Evolutionary conservation across 805 yeast genomes (phyloP).

Genomic region (Candida ipomoeae): DNA sequence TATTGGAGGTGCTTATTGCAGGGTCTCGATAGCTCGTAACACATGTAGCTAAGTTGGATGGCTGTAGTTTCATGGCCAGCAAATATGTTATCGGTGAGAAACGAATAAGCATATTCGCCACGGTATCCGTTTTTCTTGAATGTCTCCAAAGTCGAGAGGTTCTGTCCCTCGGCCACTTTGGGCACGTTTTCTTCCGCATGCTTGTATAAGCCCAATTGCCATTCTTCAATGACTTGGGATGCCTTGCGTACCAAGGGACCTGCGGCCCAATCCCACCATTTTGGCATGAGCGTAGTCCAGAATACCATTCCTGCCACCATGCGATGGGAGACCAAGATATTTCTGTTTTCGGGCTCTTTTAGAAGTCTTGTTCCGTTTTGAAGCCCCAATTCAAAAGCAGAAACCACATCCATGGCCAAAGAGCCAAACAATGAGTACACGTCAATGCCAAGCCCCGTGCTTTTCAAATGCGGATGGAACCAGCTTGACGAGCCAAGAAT

Average conservation of each 20-base stretch:
- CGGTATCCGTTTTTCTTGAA: slow-evolving; percentile 29
- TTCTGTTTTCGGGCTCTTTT: slow-evolving; percentile 33
- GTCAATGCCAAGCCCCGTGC: slow-evolving; percentile 42
- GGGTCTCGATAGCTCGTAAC: slow-evolving; percentile 57
- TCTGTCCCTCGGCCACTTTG: slow-evolving; percentile 13
- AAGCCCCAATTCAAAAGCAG: slow-evolving; percentile 56
- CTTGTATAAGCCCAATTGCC: slow-evolving; percentile 40
- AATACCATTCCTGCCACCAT: slow-evolving; percentile 58
- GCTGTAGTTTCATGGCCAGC: slow-evolving; percentile 71
- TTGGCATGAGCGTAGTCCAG: slow-evolving; percentile 61
- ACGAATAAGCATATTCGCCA: slow-evolving; percentile 36
- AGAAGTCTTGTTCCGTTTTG: slow-evolving; percentile 45
- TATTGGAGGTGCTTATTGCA: slow-evolving; percentile 43
- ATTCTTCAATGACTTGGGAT: slow-evolving; percentile 36
- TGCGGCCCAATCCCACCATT: slow-evolving; percentile 48
- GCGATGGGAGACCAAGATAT: slow-evolving; percentile 41
- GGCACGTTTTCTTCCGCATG: slow-evolving; percentile 33
- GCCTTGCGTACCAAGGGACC: slow-evolving; percentile 36
- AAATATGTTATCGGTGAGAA: slow-evolving; percentile 57
- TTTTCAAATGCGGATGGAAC: slow-evolving; percentile 22
- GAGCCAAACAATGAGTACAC: slow-evolving; percentile 60
- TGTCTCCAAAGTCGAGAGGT: slow-evolving; percentile 31
- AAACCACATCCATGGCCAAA: slow-evolving; percentile 67
- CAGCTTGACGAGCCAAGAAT: slow-evolving; percentile 22
- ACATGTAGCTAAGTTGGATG: slow-evolving; percentile 45